Conservation (phyloP, 768 basidiomycete genomes). For the Nidula microcarpa region DNA sequence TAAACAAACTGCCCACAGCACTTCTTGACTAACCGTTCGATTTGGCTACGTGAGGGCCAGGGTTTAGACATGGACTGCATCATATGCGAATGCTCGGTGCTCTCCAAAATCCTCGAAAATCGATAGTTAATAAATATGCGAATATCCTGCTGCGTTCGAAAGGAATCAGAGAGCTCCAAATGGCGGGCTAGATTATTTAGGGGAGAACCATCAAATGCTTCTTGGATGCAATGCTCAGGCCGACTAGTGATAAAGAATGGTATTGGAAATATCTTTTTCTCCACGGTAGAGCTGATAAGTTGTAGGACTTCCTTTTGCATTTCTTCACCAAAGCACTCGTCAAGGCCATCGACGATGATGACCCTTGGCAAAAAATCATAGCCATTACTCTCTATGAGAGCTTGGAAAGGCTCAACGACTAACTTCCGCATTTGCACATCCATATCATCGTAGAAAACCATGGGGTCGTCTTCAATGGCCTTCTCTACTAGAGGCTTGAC, state of each 20-base stretch:
- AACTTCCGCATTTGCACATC: neutral
- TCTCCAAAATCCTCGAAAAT: neutral
- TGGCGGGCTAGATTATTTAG: neutral
- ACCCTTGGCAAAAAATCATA: neutral
- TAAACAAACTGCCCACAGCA: neutral
- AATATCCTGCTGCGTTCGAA: neutral
- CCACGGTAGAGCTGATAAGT: neutral
- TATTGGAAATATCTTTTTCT: constrained; percentile 3
- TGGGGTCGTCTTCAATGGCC: neutral
- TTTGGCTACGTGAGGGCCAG: neutral
- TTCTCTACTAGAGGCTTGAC: neutral
- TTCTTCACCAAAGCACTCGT: neutral
- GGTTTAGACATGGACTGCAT: neutral
- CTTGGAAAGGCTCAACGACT: neutral
- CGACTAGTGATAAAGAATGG: neutral
- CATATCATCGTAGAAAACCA: neutral
- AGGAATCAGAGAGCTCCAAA: neutral
- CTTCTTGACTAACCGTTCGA: neutral
- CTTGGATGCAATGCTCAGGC: neutral
- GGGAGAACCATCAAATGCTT: neutral
- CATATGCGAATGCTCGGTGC: neutral
- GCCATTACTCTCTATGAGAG: neutral
- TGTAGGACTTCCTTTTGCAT: neutral
- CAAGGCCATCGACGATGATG: neutral
- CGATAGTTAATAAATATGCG: neutral